A percentile compares a stretch with the other conserved stretches of the same genome.
Evolutionary conservation across 768 basidiomycete species (phyloP).

Genomic region (Strobilomyces confusus): DNA sequence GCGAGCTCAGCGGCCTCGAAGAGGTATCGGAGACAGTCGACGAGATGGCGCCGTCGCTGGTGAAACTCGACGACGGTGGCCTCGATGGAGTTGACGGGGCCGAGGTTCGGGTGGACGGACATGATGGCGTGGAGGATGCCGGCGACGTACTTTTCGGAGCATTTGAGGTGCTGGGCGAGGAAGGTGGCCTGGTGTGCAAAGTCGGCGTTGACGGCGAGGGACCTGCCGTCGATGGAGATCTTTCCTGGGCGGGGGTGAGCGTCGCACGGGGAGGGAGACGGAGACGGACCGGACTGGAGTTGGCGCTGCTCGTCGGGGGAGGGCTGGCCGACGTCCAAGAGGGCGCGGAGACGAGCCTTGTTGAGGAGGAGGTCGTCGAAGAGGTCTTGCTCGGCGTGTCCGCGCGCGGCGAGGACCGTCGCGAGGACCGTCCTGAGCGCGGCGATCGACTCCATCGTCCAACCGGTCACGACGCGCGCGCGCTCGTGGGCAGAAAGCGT

Average conservation of each 20-base stretch:
- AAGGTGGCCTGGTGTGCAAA: constrained; percentile 76
- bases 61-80: constrained; percentile 65
- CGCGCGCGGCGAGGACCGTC: constrained; percentile 43
- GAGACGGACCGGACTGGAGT: constrained; percentile 55
- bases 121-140: constrained; percentile 63
- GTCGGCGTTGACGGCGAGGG: constrained; percentile 72
- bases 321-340: constrained; percentile 64
- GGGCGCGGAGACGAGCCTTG: constrained; percentile 55
- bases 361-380: constrained; percentile 71
- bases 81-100: constrained; percentile 56
- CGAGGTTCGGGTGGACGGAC: constrained; percentile 60
- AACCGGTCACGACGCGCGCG: no score
- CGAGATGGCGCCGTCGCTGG: constrained; percentile 61
- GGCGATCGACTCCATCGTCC: constrained; percentile 55
- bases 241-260: constrained; percentile 49
- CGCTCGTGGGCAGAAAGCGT: neutral
- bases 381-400: constrained; percentile 64
- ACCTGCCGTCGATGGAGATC: constrained; percentile 56
- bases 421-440: constrained; percentile 52
- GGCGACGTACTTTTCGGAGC: constrained; percentile 79
- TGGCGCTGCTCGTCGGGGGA: constrained; percentile 65
- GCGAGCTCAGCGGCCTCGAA: constrained; percentile 57
- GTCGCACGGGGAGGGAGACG: constrained; percentile 11
- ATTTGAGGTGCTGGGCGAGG: constrained; percentile 74
- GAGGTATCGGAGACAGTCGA: constrained; percentile 66